phyloP scores from a whole-genome alignment of 73 alveolate species.

The Tetrahymena thermophila region DNA sequence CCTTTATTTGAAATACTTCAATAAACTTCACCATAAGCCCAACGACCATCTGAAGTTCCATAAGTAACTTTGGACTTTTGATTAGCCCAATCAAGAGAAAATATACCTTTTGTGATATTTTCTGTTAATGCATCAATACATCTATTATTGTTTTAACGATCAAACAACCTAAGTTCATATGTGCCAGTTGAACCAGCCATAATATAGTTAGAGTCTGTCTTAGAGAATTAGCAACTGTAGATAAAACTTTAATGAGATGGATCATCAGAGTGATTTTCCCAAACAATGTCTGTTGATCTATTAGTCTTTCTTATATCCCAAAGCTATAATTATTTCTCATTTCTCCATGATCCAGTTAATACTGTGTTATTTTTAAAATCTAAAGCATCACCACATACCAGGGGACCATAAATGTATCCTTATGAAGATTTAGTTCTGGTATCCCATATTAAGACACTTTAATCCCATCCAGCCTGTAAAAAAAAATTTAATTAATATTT shows the following conservation, averaged over 20 bases:
- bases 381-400: slow-evolving; percentile 26
- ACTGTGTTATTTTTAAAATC: slow-evolving; percentile 22
- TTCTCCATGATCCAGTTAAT: slow-evolving; percentile 26
- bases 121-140: background rate
- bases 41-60: background rate
- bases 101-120: background rate
- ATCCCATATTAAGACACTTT: slow-evolving; percentile 32
- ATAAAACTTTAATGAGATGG: background rate
- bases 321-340: slow-evolving; percentile 25
- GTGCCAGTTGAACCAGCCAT: background rate
- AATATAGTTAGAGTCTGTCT: background rate
- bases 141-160: background rate
- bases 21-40: background rate
- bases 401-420: slow-evolving; percentile 40
- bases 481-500: background rate
- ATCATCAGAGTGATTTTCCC: slow-evolving; percentile 6
- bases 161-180: background rate
- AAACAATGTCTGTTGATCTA: slow-evolving; percentile 7
- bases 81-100: background rate
- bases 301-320: slow-evolving; percentile 31
- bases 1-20: background rate
- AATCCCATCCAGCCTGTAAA: slow-evolving; percentile 39
- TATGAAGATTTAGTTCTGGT: slow-evolving; percentile 10
- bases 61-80: background rate
- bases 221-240: background rate